Evolutionary conservation across 2,329 filamentous ascomycete species (phyloP), one percentile per base, ranked within the genome.

Genomic region (Ceratocystis ficicola): DNA sequence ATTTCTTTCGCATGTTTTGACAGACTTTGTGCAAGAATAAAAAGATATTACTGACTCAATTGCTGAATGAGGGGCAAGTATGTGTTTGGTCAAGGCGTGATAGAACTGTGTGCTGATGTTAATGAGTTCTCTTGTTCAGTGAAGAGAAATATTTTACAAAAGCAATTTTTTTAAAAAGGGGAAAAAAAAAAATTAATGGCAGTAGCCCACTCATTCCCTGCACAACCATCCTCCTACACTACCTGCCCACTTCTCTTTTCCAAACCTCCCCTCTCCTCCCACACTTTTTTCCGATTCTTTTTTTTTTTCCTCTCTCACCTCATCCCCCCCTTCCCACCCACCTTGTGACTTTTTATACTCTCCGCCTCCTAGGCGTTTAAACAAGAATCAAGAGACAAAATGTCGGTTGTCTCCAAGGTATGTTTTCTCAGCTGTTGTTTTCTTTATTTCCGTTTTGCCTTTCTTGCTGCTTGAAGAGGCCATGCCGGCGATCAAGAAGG

Each of bases 401-500:
- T 84, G 81, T 83, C 81, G 78, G 80, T 84, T 80, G 81, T 78
- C 77, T 81, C 80, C 70, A 82, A 83, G 80, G 82, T 84, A 75
- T 69, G 80, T 77, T 69, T 69, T 60, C n/a, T 66, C 36, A 15
- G 30, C 15, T 25, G 60, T 10, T 41, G 36, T 22, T 41, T 10
- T 25, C 44, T 20, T 32, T 41, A 41, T 41, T 41, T 41, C 12
- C 36, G 36, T 15, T 15, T 41, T 15, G 36, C 12, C 36, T 41
- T 41, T 41, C 36, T 41, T 41, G 22, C 25, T 62, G 60, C 41
- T 62, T 25, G 36, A 25, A 8, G 25, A 6, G 20, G 44, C 30
- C 22, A 7, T 48, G 36, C 2, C 12, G 41, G 20, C n/a, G 36
- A 41, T 41, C 36, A 41, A 41, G 12, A 41, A 12, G 10, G 10